Evolutionary conservation across 108 stramenopile species (phyloP), one percentile per base, ranked within the genome.

Genomic region (Nitzschia sp.): DNA sequence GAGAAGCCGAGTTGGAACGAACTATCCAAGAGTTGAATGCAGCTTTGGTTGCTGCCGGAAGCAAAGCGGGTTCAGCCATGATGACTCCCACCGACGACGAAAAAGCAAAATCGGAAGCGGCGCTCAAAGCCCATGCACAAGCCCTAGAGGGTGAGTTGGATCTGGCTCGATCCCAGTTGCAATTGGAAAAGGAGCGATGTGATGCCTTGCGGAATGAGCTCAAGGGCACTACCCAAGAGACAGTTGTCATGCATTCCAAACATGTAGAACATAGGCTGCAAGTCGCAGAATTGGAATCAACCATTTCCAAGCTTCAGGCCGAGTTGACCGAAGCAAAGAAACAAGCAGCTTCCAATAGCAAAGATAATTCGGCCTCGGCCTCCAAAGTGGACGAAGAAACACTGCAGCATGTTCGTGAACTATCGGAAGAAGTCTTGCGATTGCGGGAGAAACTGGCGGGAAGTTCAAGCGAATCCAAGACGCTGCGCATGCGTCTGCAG

Each of bases 11-110:
- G 60, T 65, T 93, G 44, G 92, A 93, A 72, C 73, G 83, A 51
- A 89, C 83, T 6, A 72, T 93, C n/a, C 84, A 86, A 50, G 86
- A 90, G 50, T 82, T 90, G 34, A 88, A 83, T 34, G 86, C 92
- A 17, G 89, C 92, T 5, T 70, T 89, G 12, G 89, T 86, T 14
- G 73, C 71, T 15, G 73, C 80, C 2, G 72, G 76, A 51, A 62
- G 29, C 50, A 80, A 76, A 48, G 72, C 70, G 7, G 55, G 41
- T 56, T 34, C 29, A 34, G 29, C 29, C 29, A 1, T 34, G 5
- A 48, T 48, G 14, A 20, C 29, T 46, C 25, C 48, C 9, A 2
- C 22, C 1, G 14, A 43, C 12, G 38, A 48, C 8, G 12, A 10
- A 6, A 8, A 44, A 50, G 25, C 14, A 8, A 59, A 48, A 20